Percentiles rank a stretch among this genome's conserved stretches.
These are phyloP conservation scores for Casuarina equisetifolia DNA, from an alignment of 306 rosid genomes.

Conservation along the genomic window DNA sequence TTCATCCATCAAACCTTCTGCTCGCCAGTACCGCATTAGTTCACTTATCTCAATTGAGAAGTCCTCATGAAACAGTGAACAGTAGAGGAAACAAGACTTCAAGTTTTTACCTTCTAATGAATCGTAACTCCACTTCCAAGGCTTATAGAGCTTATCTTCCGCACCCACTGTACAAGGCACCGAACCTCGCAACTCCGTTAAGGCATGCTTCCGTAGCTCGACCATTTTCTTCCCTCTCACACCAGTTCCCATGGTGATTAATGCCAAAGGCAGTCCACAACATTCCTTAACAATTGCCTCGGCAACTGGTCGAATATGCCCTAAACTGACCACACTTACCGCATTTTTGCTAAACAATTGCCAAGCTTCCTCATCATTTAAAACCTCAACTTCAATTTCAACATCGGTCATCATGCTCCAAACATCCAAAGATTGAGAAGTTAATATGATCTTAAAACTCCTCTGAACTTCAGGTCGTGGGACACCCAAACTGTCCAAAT, in stretches of 20 bases:
- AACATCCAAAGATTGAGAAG: conserved; percentile 9
- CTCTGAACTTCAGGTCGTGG: conserved; percentile 19
- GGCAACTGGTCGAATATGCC: conserved; percentile 10
- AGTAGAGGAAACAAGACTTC: not conserved
- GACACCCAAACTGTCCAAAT: conserved; percentile 18
- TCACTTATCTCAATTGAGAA: conserved; percentile 15
- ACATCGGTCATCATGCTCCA: conserved; percentile 20
- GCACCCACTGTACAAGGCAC: not conserved
- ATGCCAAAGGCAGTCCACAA: conserved; percentile 20
- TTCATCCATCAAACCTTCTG: conserved; percentile 13
- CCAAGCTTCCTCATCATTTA: conserved; percentile 27
- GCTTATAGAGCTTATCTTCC: not conserved
- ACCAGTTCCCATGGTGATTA: conserved; percentile 18
- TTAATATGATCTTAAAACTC: conserved; percentile 24
- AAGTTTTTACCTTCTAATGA: not conserved
- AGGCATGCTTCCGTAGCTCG: conserved; percentile 13
- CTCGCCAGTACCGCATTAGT: conserved; percentile 14
- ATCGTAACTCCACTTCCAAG: conserved; percentile 10
- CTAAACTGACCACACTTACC: conserved; percentile 5
- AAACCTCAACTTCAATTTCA: conserved; percentile 8
- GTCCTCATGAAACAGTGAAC: conserved; percentile 1
- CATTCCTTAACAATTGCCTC: conserved; percentile 20
- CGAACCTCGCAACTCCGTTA: not conserved
- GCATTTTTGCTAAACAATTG: conserved; percentile 17
- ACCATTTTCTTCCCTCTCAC: conserved; percentile 20